Conservation (phyloP, 2,329 filamentous ascomycete genomes). For the Aspergillus felis region DNA sequence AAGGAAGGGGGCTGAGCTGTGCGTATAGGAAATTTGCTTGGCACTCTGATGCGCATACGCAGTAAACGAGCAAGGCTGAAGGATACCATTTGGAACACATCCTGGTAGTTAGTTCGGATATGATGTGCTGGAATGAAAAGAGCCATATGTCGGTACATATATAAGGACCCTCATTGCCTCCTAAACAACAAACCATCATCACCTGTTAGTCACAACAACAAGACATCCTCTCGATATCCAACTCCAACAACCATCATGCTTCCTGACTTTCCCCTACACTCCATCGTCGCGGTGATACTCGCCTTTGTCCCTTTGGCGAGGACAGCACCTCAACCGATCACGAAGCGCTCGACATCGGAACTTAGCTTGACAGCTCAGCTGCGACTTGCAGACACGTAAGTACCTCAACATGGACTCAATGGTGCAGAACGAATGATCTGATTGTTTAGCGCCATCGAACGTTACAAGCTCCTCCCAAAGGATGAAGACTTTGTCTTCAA, state of each 20-base stretch:
- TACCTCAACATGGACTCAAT: neutral
- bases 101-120: neutral
- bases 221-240: neutral
- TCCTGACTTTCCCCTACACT: slow-evolving; percentile 2
- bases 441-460: slow-evolving; percentile 14
- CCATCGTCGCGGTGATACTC: slow-evolving; percentile 2
- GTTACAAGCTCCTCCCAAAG: slow-evolving; percentile 20
- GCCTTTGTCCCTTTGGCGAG: slow-evolving; percentile 6
- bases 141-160: slow-evolving; percentile 1
- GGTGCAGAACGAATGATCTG: neutral
- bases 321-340: slow-evolving; percentile 12
- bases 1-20: slow-evolving; percentile 7
- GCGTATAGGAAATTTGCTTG: slow-evolving; percentile 7
- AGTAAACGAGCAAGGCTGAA: neutral
- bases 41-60: neutral
- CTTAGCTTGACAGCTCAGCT: slow-evolving; percentile 18
- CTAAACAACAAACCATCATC: neutral
- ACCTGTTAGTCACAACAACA: neutral
- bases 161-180: neutral
- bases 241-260: slow-evolving; percentile 6
- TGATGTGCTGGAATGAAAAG: neutral
- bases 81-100: slow-evolving; percentile 4
- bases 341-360: slow-evolving; percentile 11
- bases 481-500: slow-evolving; percentile 20
- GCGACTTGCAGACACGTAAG: slow-evolving; percentile 18